Percentiles rank a stretch among this genome's conserved stretches.
Conservation (phyloP, 108 stramenopile genomes). For the Pseudonitzschia multistriata region DNA sequence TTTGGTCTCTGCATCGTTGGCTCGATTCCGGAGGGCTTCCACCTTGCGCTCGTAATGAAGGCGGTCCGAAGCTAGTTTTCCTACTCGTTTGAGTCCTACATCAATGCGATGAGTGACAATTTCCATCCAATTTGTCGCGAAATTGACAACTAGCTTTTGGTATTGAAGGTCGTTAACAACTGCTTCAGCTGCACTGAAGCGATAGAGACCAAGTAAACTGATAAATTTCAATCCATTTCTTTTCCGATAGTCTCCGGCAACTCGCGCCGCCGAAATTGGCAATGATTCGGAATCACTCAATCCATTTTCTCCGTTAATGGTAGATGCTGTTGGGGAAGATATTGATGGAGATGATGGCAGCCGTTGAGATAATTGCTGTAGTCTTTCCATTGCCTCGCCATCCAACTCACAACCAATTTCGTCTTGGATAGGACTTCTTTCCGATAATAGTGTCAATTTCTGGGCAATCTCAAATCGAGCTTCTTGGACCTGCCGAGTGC, state of each 20-base stretch:
- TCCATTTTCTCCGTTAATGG: neutral
- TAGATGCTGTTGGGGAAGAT: neutral
- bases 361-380: neutral
- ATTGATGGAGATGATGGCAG: neutral
- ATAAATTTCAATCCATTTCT: neutral
- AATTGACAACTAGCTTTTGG: conserved; percentile 21
- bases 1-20: conserved; percentile 26
- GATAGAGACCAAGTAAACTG: conserved; percentile 11
- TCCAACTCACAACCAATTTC: conserved; percentile 12
- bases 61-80: conserved; percentile 18
- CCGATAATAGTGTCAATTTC: conserved; percentile 1
- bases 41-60: conserved; percentile 39
- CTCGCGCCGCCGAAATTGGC: neutral
- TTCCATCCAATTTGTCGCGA: conserved; percentile 28
- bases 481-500: neutral
- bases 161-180: conserved; percentile 17
- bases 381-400: neutral
- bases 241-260: conserved; percentile 8
- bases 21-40: conserved; percentile 23
- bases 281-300: neutral
- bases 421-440: conserved; percentile 8
- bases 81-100: conserved; percentile 5
- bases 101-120: conserved; percentile 24
- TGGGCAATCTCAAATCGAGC: conserved; percentile 9
- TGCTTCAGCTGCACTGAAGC: conserved; percentile 16